Evolutionary conservation across 306 rosid genomes (phyloP).

Genomic region (Pyrus pyrifolia): DNA sequence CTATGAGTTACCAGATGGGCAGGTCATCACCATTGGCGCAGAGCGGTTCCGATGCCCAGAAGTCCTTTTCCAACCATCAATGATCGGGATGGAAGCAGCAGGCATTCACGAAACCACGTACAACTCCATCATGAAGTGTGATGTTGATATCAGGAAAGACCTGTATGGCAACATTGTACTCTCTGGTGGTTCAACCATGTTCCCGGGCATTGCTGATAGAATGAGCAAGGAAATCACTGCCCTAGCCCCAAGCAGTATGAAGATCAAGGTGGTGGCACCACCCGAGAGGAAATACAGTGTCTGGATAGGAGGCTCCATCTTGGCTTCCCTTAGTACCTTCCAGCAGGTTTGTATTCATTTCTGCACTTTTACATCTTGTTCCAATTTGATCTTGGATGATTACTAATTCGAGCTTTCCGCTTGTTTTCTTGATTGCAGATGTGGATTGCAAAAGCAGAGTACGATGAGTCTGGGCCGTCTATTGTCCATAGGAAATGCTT

Average conservation of each 20-base stretch:
- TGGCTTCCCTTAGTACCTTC: constrained; percentile 99
- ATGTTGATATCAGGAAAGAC: constrained; percentile 97
- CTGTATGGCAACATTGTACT: constrained; percentile 95
- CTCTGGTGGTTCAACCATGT: constrained; percentile 99
- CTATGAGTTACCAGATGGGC: constrained; percentile 94
- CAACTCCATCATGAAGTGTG: constrained; percentile 98
- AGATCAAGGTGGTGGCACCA: constrained; percentile 98
- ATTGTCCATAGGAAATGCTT: constrained; percentile 99
- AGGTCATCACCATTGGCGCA: constrained; percentile 92
- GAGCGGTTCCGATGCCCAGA: constrained; percentile 99
- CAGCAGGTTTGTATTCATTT: constrained; percentile 66
- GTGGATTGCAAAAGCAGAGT: constrained; percentile 99
- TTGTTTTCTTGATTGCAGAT: constrained; percentile 47
- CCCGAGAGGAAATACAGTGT: constrained; percentile 99
- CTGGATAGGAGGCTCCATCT: constrained; percentile 99
- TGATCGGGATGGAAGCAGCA: constrained; percentile 98
- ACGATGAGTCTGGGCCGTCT: constrained; percentile 96
- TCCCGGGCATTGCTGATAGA: constrained; percentile 93
- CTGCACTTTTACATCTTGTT: background rate
- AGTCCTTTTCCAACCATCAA: constrained; percentile 91
- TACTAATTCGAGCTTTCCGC: background rate
- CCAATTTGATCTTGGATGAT: background rate
- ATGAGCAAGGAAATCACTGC: constrained; percentile 99
- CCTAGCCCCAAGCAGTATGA: constrained; percentile 98
- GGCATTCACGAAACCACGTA: constrained; percentile 99